These are phyloP conservation scores for Hypoxylon cercidicola DNA, from an alignment of 495 filamentous ascomycete species.

Conservation along the genomic window DNA sequence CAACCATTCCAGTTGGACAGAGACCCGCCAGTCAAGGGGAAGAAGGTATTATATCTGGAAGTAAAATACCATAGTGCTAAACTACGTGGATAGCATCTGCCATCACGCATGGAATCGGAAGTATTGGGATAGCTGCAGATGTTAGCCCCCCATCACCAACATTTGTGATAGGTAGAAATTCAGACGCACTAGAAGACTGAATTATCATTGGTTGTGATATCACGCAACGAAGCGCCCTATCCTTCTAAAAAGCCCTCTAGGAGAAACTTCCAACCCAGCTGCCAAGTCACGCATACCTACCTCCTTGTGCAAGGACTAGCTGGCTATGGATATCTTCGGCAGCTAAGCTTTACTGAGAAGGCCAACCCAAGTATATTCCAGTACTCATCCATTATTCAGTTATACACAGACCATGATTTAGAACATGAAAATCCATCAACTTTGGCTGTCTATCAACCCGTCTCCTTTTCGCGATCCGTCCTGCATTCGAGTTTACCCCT, in stretches of 20 bases:
- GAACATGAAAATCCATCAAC: not conserved
- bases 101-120: constrained; percentile 26
- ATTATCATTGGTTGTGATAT: constrained; percentile 37
- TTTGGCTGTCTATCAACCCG: constrained; percentile 1
- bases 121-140: constrained; percentile 39
- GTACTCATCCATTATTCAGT: not conserved
- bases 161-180: constrained; percentile 42
- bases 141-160: constrained; percentile 17
- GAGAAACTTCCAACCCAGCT: constrained; percentile 14
- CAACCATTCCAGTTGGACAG: constrained; percentile 19
- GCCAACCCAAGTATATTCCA: no score
- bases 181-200: constrained; percentile 23
- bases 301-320: not conserved
- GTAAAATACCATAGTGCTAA: not conserved
- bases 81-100: not conserved
- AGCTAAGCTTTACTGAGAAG: not conserved
- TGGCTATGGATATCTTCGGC: no score
- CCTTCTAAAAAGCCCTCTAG: constrained; percentile 32
- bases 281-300: constrained; percentile 11
- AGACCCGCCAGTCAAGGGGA: constrained; percentile 26
- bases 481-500: constrained; percentile 22
- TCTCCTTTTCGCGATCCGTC: constrained; percentile 9
- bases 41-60: constrained; percentile 21
- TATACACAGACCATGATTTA: not conserved
- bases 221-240: constrained; percentile 39